phyloP scores from a whole-genome alignment of 2,329 filamentous ascomycete species.

The Nakataea oryzae region DNA sequence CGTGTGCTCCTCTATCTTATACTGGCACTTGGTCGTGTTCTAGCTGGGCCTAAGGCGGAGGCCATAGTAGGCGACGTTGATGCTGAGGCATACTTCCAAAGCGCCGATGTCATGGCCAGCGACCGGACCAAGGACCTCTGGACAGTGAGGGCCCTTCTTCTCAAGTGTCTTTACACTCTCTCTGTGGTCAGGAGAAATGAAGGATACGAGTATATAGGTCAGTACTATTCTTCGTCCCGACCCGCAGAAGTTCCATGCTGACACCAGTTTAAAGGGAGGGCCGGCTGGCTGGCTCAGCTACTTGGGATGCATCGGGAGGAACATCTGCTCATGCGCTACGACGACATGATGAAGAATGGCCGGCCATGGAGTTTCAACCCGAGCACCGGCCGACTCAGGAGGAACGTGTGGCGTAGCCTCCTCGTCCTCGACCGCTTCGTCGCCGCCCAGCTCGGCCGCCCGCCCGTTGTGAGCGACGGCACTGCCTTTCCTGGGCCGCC shows the following conservation, averaged over 20 bases:
- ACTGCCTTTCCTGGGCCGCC: conserved; percentile 41
- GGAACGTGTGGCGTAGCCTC: conserved; percentile 53
- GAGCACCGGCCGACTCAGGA: conserved; percentile 34
- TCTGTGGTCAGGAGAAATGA: conserved; percentile 51
- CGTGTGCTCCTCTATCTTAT: conserved; percentile 42
- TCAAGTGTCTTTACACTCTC: conserved; percentile 57
- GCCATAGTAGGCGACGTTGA: neutral
- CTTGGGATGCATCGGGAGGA: conserved; percentile 3
- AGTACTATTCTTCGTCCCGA: conserved; percentile 8
- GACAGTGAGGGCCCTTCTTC: conserved; percentile 50
- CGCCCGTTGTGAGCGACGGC: conserved; percentile 49
- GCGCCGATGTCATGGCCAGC: neutral
- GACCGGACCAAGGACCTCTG: conserved; percentile 35
- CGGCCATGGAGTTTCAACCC: conserved; percentile 5
- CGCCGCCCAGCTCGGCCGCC: conserved; percentile 51
- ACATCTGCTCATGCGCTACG: conserved; percentile 3
- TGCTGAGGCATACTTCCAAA: conserved; percentile 3
- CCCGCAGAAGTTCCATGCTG: neutral
- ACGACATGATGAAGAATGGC: conserved; percentile 1
- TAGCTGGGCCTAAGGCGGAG: conserved; percentile 37
- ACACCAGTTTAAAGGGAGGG: neutral
- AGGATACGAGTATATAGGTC: conserved; percentile 51
- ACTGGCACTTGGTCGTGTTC: conserved; percentile 50
- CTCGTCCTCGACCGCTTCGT: conserved; percentile 56
- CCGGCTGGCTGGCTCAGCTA: conserved; percentile 1